Conservation (phyloP, 116 monocot species). For the Trichopus zeylanicus region DNA sequence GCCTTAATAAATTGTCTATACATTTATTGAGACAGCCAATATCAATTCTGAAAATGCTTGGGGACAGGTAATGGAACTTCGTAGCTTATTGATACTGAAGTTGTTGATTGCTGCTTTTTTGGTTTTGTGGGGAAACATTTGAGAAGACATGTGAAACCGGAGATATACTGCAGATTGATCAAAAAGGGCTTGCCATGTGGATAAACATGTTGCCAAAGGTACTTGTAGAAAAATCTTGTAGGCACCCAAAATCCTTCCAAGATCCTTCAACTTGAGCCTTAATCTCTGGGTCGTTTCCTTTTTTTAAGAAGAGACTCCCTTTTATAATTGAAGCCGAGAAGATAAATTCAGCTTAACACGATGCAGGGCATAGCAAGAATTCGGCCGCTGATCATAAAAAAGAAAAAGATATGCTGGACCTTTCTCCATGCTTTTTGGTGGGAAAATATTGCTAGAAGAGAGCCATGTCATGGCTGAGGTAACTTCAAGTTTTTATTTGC, state of each 20-base stretch:
- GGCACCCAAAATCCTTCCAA: not conserved
- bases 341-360: constrained; percentile 1
- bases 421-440: too few relatives aligned
- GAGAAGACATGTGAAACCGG: not conserved
- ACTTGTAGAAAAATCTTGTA: not conserved
- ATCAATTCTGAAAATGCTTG: not conserved
- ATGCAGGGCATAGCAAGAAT: too few relatives aligned
- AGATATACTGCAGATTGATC: not conserved
- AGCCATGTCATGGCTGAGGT: not conserved
- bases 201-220: not conserved
- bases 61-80: not conserved
- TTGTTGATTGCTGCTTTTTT: not conserved
- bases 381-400: not conserved
- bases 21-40: too few relatives aligned
- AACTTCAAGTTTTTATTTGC: not conserved
- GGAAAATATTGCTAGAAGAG: constrained; percentile 3
- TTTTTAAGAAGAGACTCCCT: not conserved
- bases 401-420: too few relatives aligned
- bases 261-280: not conserved
- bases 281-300: not conserved
- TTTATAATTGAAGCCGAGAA: constrained; percentile 1
- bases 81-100: not conserved
- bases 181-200: not conserved
- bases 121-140: constrained; percentile 5
- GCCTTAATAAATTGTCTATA: too few relatives aligned